Base-by-base conservation (phyloP, 768 basidiomycete species). In the Suillus subluteus region DNA sequence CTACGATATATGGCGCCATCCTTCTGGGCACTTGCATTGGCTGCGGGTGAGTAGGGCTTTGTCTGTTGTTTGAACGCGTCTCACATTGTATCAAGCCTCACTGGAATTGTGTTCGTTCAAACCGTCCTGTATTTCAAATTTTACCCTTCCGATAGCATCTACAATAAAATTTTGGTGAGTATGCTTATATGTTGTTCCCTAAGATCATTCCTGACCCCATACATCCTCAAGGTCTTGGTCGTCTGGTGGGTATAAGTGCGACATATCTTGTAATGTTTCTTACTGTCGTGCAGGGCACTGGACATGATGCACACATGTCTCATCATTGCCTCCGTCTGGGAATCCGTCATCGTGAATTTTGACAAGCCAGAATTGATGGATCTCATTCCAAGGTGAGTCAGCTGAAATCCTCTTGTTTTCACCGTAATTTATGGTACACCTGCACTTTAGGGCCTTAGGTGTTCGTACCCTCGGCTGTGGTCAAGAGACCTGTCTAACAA, bases 21-120 rank as follows among this genome's bases (percentile, higher is more conserved):
- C 61, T 77, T 15, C 68, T 77, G 21, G 76, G 76, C 16, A 78
- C 76, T 26, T 72, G 72, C 71, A 70, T 77, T 65, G 76, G 62
- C 62, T 69, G 74, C 74, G 65, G 58, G 76, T 79, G 63, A 63
- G 69, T 32, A 62, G 12, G 50, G 16, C 9, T 59, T 26, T 5
- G 11, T 58, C 16, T 32, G 13, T 12, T 16, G 38, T 4, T 1
- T 9, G 13, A 7, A 26, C 7, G 11, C 40, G 23, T 15, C n/a
- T 41, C 68, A 77, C n/a, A 0, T 37, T 41, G n/a, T 5, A 6
- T 35, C 6, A 26, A 77, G 76, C 40, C 68, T 77, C 18, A 77
- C 77, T 6, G 76, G 76, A 21, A 58, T 77, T 52, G 77, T 77
- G 59, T 70, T 78, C 8, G 76, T 77, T 6, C 76, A 77, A 72